Base-by-base conservation (phyloP, 75 land plant species). In the Larix kaempferi region DNA sequence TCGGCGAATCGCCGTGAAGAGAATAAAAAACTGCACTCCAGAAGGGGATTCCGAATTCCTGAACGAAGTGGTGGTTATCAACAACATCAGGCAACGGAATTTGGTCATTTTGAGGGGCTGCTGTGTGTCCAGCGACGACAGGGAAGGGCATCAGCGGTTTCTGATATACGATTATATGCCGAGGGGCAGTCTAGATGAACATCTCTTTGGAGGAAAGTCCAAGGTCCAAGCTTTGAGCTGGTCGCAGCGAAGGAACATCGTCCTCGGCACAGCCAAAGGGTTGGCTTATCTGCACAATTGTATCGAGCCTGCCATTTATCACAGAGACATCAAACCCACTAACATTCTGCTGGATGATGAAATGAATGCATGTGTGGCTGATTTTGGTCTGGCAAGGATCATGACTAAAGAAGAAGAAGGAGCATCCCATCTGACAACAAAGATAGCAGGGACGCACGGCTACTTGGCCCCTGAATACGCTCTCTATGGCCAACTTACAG, bases 21-120 rank as follows among this genome's bases (percentile, higher is more conserved):
- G 82, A 76, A 63, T 93, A 57, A 88, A 86, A 52, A 88, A 93
- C 23, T 87, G 33, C 0, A 86, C 87, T 67, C 78, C 88, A 59
- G 80, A 90, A 63, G 91, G 88, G 0, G 85, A 89, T 69, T 83
- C 59, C 15, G 95, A 89, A 66, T 93, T 90, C 65, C 78, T 84
- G 25, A 92, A 93, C 65, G 96, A 93, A 81, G 87, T 91, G 78
- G 91, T 89, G 77, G 89, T 93, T 65, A 93, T 93, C 37, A 89
- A 91, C 80, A 87, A 84, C 74, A 78, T 91, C 71, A 84, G 86
- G 77, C 96, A 93, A 76, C 73, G 89, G 64, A 91, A 93, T 62
- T 85, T 93, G n/a, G 91, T 91, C 27, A 89, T 83, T 3, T 73
- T 93, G 16, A 78, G 84, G 60, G 96, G 96, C 6, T 91, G 94